Conservation (phyloP, 805 yeast genomes). For the Spencermartinsiella europaea region DNA sequence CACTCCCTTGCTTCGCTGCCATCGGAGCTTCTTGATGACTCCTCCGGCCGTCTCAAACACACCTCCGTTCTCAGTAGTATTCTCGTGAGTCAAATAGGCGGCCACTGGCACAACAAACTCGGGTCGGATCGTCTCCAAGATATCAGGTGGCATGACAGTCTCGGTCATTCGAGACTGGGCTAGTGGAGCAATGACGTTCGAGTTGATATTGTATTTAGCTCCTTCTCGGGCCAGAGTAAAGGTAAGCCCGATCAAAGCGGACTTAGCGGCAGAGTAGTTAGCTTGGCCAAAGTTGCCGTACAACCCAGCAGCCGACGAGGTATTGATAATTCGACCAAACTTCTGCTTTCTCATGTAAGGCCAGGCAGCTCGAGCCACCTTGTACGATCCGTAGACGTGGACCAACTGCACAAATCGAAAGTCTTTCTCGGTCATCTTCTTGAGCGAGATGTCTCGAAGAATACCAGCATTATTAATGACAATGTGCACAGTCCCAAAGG, state of each 20-base stretch:
- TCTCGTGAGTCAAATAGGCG: conserved; percentile 67
- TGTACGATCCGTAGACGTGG: conserved; percentile 85
- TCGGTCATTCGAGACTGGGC: conserved; percentile 98
- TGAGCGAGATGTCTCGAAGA: conserved; percentile 78
- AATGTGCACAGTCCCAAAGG: conserved; percentile 83
- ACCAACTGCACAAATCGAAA: conserved; percentile 78
- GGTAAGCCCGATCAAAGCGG: conserved; percentile 84
- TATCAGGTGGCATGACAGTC: conserved; percentile 75
- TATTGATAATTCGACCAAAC: conserved; percentile 84
- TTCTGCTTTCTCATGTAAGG: conserved; percentile 77
- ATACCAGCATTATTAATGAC: conserved; percentile 94
- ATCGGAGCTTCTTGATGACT: conserved; percentile 81
- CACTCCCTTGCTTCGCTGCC: conserved; percentile 91
- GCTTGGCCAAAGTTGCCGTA: conserved; percentile 97
- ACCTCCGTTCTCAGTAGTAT: conserved; percentile 59
- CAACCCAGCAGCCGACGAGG: conserved; percentile 96
- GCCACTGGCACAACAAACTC: conserved; percentile 92
- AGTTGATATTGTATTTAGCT: conserved; percentile 69
- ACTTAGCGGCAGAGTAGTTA: conserved; percentile 89
- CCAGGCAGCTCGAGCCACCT: conserved; percentile 88
- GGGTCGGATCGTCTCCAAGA: conserved; percentile 75
- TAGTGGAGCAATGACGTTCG: conserved; percentile 87
- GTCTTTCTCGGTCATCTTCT: conserved; percentile 77
- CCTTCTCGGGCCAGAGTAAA: conserved; percentile 97
- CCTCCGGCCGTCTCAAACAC: conserved; percentile 95